These are phyloP conservation scores for Vitis labrusca DNA, from an alignment of 164 flowering plant species.

Conservation along the genomic window DNA sequence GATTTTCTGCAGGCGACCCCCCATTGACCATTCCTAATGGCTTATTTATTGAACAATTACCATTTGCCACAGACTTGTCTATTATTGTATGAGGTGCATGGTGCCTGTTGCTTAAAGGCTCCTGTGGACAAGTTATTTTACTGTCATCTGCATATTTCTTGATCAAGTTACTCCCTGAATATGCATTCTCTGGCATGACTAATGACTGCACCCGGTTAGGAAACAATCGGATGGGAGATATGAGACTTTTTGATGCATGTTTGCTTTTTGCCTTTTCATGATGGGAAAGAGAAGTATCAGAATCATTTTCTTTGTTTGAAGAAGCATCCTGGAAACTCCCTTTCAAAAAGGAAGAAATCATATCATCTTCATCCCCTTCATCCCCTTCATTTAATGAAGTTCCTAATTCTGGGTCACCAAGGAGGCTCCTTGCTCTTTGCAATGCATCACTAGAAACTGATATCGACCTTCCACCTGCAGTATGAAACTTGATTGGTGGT, in stretches of 20 bases:
- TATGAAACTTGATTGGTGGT: conserved; percentile 73
- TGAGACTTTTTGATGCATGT: conserved; percentile 26
- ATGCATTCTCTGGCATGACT: conserved; percentile 16
- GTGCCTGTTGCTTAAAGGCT: conserved; percentile 19
- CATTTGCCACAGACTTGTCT: too few species aligned
- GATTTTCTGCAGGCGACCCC: too few species aligned
- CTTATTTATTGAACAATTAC: too few species aligned
- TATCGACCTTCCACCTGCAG: conserved; percentile 91
- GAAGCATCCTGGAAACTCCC: conserved; percentile 12
- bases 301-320: conserved; percentile 34
- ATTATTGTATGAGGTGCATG: too few species aligned
- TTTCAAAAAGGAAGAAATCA: conserved; percentile 20
- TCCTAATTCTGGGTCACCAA: conserved; percentile 71
- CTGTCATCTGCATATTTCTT: conserved; percentile 40
- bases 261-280: conserved; percentile 25
- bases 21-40: too few species aligned
- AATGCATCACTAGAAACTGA: conserved; percentile 87
- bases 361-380: conserved; percentile 19
- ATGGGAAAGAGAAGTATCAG: conserved; percentile 23
- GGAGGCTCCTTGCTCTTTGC: conserved; percentile 86
- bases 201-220: conserved; percentile 23
- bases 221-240: conserved; percentile 39
- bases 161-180: conserved; percentile 45
- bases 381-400: conserved; percentile 28
- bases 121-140: conserved; percentile 14